phyloP scores from a whole-genome alignment of 2,329 filamentous ascomycete species.

The Sclerotinia borealis region DNA sequence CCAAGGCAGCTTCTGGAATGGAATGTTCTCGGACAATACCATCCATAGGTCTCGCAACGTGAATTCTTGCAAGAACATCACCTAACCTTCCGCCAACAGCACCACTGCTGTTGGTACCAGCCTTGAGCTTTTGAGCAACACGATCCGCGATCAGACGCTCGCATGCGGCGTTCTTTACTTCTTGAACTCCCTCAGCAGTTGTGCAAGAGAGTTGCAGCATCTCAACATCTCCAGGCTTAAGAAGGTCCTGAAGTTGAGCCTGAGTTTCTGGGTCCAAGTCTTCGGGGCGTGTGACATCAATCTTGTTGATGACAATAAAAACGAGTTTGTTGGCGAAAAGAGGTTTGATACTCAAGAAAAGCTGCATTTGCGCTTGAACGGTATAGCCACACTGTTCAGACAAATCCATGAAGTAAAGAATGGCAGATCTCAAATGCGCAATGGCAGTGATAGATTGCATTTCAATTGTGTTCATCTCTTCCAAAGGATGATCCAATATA shows the following conservation, averaged over 20 bases:
- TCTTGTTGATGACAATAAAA: constrained; percentile 97
- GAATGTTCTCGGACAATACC: constrained; percentile 73
- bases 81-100: constrained; percentile 74
- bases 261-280: constrained; percentile 77
- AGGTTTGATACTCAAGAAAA: constrained; percentile 95
- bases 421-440: constrained; percentile 89
- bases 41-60: constrained; percentile 89
- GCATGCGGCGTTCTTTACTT: constrained; percentile 91
- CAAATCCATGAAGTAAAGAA: constrained; percentile 97
- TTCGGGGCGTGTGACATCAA: constrained; percentile 82
- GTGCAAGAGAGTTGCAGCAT: constrained; percentile 91
- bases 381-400: constrained; percentile 96
- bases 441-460: constrained; percentile 99
- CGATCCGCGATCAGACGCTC: constrained; percentile 88
- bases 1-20: constrained; percentile 79
- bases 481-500: constrained; percentile 92
- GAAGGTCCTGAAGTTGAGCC: constrained; percentile 68
- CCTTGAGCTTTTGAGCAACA: constrained; percentile 94
- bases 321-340: constrained; percentile 97
- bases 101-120: constrained; percentile 71
- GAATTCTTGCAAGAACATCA: constrained; percentile 88
- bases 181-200: constrained; percentile 87
- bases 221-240: constrained; percentile 86
- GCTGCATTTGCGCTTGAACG: constrained; percentile 82
- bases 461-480: constrained; percentile 99